Evolutionary conservation across 1,284 basidiomycete species (phyloP).

Genomic region (Malassezia brasiliensis): DNA sequence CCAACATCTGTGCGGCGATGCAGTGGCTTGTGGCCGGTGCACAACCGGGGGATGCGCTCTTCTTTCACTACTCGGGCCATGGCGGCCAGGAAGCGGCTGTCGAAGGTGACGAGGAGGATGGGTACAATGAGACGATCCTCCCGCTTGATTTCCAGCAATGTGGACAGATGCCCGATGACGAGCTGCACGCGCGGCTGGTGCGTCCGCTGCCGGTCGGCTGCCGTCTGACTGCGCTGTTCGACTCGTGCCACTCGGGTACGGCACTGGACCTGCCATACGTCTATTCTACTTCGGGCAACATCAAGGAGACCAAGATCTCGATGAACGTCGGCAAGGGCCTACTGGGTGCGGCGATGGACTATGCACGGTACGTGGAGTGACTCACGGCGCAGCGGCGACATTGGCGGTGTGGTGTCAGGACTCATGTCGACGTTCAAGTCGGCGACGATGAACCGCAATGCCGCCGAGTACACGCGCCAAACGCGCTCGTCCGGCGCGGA

Average conservation of each 20-base stretch:
- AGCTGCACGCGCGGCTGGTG: conserved; percentile 45
- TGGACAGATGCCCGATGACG: conserved; percentile 47
- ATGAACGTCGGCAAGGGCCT: conserved; percentile 44
- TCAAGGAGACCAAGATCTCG: conserved; percentile 71
- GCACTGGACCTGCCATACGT: conserved; percentile 47
- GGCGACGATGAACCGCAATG: conserved; percentile 53
- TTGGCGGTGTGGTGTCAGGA: conserved; percentile 54
- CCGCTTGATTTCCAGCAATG: conserved; percentile 43
- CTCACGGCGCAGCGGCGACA: conserved; percentile 54
- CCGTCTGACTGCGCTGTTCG: conserved; percentile 36
- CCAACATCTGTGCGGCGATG: conserved; percentile 46
- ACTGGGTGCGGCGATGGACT: conserved; percentile 57
- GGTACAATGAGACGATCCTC: conserved; percentile 47
- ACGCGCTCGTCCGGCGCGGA: conserved; percentile 72
- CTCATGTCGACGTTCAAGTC: conserved; percentile 50
- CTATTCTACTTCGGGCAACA: conserved; percentile 81
- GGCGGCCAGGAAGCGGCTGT: conserved; percentile 44
- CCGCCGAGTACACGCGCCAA: conserved; percentile 57
- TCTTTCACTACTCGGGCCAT: conserved; percentile 47
- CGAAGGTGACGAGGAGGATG: conserved; percentile 47
- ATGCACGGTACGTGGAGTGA: conserved; percentile 51
- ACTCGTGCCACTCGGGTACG: conserved; percentile 47
- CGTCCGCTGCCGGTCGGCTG: conserved; percentile 41
- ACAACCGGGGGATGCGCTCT: conserved; percentile 42
- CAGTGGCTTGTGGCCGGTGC: conserved; percentile 46